Percentiles rank a stretch among this genome's conserved stretches.
Conservation (phyloP, 495 filamentous ascomycete genomes). For the Lophiotrema nucula region DNA sequence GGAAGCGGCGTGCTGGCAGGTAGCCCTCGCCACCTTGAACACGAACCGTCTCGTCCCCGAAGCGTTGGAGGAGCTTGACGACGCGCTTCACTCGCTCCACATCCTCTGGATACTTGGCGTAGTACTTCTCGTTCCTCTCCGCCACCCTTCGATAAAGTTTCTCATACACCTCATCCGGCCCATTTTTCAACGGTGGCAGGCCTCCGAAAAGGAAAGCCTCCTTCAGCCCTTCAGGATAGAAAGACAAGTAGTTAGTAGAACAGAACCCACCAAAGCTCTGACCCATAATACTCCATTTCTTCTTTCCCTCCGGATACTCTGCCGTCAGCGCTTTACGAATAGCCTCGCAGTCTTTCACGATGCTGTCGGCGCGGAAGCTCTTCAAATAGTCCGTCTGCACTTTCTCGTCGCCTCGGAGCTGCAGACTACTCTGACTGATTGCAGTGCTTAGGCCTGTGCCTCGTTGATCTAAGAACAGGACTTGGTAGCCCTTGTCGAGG, state of each 20-base stretch:
- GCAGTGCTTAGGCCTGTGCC: constrained; percentile 84
- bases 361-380: constrained; percentile 83
- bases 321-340: constrained; percentile 70
- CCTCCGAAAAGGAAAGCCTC: constrained; percentile 86
- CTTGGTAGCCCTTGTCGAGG: constrained; percentile 77
- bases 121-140: constrained; percentile 71
- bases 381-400: constrained; percentile 79
- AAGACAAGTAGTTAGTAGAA: constrained; percentile 73
- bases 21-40: constrained; percentile 63
- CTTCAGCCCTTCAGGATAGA: constrained; percentile 69
- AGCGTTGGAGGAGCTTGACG: constrained; percentile 51
- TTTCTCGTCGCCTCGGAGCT: constrained; percentile 58
- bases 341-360: constrained; percentile 82
- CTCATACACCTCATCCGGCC: constrained; percentile 73
- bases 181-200: constrained; percentile 68
- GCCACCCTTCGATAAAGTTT: constrained; percentile 65
- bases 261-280: constrained; percentile 94
- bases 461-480: constrained; percentile 83
- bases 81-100: constrained; percentile 66
- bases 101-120: constrained; percentile 83
- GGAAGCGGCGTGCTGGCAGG: constrained; percentile 67
- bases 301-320: constrained; percentile 65
- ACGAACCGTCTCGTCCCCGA: constrained; percentile 56
- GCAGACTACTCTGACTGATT: constrained; percentile 67
- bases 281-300: constrained; percentile 79